Evolutionary conservation across 2,329 filamentous ascomycete genomes (phyloP).

Genomic region (Periglandula ipomoeae): DNA sequence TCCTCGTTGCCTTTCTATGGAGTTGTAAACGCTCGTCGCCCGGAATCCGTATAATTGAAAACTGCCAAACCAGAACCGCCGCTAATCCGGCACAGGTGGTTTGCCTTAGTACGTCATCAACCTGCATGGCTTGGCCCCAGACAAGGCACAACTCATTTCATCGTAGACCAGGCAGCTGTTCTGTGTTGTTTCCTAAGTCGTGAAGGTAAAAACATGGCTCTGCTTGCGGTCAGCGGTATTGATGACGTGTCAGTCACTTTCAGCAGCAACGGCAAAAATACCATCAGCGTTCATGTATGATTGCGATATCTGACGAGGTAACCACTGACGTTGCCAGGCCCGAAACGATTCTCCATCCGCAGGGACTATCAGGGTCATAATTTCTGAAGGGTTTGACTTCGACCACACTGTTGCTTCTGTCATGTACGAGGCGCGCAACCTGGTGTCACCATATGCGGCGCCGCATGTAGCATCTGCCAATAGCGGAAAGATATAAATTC

Average conservation of each 20-base stretch:
- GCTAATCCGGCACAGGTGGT: slow-evolving; percentile 49
- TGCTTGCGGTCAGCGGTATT: slow-evolving; percentile 69
- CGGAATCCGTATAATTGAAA: too few relatives aligned
- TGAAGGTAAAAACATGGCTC: slow-evolving; percentile 64
- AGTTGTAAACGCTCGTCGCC: too few relatives aligned
- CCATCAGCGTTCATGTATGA: slow-evolving; percentile 57
- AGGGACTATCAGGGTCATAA: slow-evolving; percentile 53
- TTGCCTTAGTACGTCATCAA: slow-evolving; percentile 71
- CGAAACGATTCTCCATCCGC: slow-evolving; percentile 56
- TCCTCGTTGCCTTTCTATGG: too few relatives aligned
- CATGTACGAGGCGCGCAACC: slow-evolving; percentile 76
- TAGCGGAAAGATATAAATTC: slow-evolving; percentile 34
- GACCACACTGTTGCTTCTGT: slow-evolving; percentile 70
- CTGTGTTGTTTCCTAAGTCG: slow-evolving; percentile 67
- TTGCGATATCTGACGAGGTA: background rate
- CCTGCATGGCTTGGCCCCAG: slow-evolving; percentile 82
- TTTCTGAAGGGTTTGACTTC: slow-evolving; percentile 62
- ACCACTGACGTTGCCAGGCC: slow-evolving; percentile 26
- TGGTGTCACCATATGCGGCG: slow-evolving; percentile 29
- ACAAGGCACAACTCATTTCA: slow-evolving; percentile 61
- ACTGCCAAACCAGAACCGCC: background rate
- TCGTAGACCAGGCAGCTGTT: slow-evolving; percentile 67
- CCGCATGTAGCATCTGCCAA: slow-evolving; percentile 36
- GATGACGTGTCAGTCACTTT: slow-evolving; percentile 63
- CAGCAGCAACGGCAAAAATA: slow-evolving; percentile 53